Conservation (phyloP, 2,329 filamentous ascomycete genomes). For the Magnaporthiopsis incrustans region DNA sequence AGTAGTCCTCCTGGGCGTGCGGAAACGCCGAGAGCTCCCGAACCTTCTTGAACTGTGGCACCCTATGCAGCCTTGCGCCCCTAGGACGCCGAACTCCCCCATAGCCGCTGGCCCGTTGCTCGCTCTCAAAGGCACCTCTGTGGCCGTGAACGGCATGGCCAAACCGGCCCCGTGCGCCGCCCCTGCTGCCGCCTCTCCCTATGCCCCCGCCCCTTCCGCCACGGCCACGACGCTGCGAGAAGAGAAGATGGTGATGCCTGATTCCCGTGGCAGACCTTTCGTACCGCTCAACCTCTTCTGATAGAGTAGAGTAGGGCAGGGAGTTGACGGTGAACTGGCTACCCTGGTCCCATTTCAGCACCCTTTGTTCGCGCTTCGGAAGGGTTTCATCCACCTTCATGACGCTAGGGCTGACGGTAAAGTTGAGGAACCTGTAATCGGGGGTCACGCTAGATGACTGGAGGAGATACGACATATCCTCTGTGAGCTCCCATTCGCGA, state of each 20-base stretch:
- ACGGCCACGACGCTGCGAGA: background rate
- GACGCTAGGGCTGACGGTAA: conserved; percentile 19
- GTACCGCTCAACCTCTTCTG: conserved; percentile 18
- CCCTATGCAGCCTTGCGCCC: conserved; percentile 9
- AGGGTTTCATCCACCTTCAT: background rate
- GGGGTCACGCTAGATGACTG: conserved; percentile 25
- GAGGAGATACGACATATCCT: conserved; percentile 24
- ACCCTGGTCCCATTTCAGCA: conserved; percentile 27
- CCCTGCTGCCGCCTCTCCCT: background rate
- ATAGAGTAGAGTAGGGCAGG: conserved; percentile 32
- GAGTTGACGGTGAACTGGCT: conserved; percentile 32
- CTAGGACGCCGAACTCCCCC: too few relatives aligned
- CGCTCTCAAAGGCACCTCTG: background rate
- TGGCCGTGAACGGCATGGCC: background rate
- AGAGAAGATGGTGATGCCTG: background rate
- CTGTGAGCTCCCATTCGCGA: conserved; percentile 37
- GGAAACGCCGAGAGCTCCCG: conserved; percentile 26
- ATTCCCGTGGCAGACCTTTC: background rate
- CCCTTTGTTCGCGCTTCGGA: background rate
- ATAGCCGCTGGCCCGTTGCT: background rate
- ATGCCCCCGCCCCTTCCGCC: background rate
- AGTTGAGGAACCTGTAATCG: conserved; percentile 30
- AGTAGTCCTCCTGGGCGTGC: conserved; percentile 24
- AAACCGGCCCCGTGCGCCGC: background rate
- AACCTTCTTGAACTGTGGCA: conserved; percentile 19